Evolutionary conservation across 345 rosid species (phyloP).

Genomic region (Boechera divaricarpa): DNA sequence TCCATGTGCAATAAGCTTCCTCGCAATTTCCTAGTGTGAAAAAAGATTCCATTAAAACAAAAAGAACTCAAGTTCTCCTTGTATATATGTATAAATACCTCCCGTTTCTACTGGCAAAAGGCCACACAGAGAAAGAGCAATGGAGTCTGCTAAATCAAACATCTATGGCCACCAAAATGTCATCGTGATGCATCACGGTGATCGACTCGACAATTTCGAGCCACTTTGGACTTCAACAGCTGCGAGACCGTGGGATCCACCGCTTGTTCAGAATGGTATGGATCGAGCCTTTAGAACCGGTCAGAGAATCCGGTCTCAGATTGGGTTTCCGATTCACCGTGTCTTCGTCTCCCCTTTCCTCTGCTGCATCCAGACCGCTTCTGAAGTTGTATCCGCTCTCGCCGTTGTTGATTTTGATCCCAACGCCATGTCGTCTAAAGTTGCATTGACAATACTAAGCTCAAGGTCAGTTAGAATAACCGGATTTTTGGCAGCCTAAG

Average conservation of each 20-base stretch:
- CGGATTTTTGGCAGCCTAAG: too few relatives aligned
- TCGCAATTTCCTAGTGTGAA: too few relatives aligned
- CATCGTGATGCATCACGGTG: conserved; percentile 91
- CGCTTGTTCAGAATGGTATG: conserved; percentile 54
- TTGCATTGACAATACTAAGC: conserved; percentile 50
- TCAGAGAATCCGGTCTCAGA: conserved; percentile 47
- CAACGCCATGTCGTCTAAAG: conserved; percentile 39
- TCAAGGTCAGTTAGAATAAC: conserved; percentile 57
- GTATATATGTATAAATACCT: neutral
- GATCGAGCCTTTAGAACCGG: conserved; percentile 61
- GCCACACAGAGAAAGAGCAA: conserved; percentile 27
- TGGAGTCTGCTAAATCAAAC: conserved; percentile 27
- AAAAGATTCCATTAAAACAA: too few relatives aligned
- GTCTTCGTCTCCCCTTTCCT: conserved; percentile 81
- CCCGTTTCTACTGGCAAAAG: neutral
- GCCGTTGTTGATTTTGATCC: conserved; percentile 46
- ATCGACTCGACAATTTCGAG: conserved; percentile 64
- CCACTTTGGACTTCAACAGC: conserved; percentile 60
- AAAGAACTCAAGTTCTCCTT: neutral
- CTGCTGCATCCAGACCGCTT: conserved; percentile 85
- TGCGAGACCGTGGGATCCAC: conserved; percentile 81
- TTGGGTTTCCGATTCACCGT: conserved; percentile 69
- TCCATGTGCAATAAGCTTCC: too few relatives aligned
- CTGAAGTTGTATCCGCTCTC: conserved; percentile 56
- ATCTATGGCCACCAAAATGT: conserved; percentile 55